Base-by-base conservation (phyloP, 1,284 basidiomycete species). In the Rhodotorula sp. region DNA sequence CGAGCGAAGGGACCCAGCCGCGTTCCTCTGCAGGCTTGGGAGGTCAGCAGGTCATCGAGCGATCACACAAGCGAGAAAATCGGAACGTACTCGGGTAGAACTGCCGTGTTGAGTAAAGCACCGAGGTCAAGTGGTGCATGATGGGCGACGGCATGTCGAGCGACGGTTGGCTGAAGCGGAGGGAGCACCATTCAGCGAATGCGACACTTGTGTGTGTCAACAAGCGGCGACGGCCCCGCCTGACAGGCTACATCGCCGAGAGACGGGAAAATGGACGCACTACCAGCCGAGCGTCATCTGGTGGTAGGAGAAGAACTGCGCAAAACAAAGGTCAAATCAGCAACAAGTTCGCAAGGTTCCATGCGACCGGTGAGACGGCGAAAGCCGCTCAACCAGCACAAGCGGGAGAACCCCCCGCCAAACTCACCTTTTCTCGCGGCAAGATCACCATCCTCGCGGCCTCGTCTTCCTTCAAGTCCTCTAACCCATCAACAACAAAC, bases 271-370 rank as follows among this genome's bases (percentile, higher is more conserved):
- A 8, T 20, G 17, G 5, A 20, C 53, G 19, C 32, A 54, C 54
- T 34, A 55, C 54, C 54, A 55, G 22, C 5, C 24, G 15, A 55
- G 15, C 24, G 22, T 15, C 54, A 22, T n/a, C 3, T n/a, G 15
- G 34, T 55, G 54, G 54, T 55, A 55, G 4, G 54, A 32, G 34
- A 55, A 55, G 34, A 55, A 55, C 54, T 55, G 53, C 20, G 32
- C 10, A 20, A 20, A 20, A 20, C 8, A 7, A 19, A 32, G n/a
- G n/a, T n/a, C n/a, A 15, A 32, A 34, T 10, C 19, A 32, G 52
- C 29, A 22, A 8, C 29, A 30, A 24, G 53, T 11, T 30, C 22
- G 19, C 13, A 24, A 10, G 8, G 24, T 24, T 55, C 54, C 30
- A 20, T 34, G 30, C 22, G 34, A n/a, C 10, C 32, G n/a, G 0